Conservation (phyloP, 768 basidiomycete species). For the Kwoniella bestiolae region DNA sequence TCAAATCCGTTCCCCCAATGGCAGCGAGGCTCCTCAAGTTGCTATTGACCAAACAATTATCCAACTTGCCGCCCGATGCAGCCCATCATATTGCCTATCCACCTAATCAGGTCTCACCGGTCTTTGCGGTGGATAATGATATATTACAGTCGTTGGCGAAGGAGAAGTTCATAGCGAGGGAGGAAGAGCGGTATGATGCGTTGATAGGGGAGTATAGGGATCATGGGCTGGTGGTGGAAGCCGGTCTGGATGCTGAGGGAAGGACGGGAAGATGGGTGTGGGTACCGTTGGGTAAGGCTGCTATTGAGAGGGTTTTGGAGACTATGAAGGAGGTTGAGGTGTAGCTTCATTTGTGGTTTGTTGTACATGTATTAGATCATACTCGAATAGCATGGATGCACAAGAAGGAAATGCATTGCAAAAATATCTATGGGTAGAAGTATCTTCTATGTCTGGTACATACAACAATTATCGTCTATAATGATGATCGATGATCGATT, state of each 20-base stretch:
- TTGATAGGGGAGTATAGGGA: slow-evolving; percentile 89
- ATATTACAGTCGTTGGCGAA: slow-evolving; percentile 63
- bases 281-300: slow-evolving; percentile 83
- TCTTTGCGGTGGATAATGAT: slow-evolving; percentile 64
- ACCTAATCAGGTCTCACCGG: slow-evolving; percentile 65
- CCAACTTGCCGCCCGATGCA: slow-evolving; percentile 60
- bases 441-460: not conserved
- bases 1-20: slow-evolving; percentile 83
- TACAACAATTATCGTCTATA: not conserved
- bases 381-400: too few relatives aligned
- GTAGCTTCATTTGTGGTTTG: not conserved
- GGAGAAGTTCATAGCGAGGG: slow-evolving; percentile 85
- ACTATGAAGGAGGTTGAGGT: slow-evolving; percentile 47
- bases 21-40: slow-evolving; percentile 80
- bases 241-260: slow-evolving; percentile 58
- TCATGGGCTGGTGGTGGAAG: slow-evolving; percentile 76
- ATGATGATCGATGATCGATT: too few relatives aligned
- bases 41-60: slow-evolving; percentile 72
- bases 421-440: not conserved
- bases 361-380: too few relatives aligned
- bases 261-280: slow-evolving; percentile 69
- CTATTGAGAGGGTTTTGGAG: slow-evolving; percentile 61
- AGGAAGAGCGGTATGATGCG: slow-evolving; percentile 78
- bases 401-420: not conserved
- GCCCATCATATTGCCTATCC: slow-evolving; percentile 56